Base-by-base conservation (phyloP, 345 rosid species). In the Gossypioides kirkii region DNA sequence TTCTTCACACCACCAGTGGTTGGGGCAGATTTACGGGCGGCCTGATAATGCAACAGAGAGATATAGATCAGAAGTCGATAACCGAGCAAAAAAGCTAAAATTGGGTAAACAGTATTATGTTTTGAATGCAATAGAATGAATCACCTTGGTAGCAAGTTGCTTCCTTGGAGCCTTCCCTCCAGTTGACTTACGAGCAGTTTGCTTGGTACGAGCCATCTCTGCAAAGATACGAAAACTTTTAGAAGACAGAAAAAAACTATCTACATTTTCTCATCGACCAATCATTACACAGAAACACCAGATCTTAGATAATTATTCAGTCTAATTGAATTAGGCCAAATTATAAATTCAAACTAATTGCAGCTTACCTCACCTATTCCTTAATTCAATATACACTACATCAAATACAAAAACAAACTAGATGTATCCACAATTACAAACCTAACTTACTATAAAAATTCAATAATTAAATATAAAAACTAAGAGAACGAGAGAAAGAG, bases 91-190 rank as follows among this genome's bases (percentile, higher is more conserved):
- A 10, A 50, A 8, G 0, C 23, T 36, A 8, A 3, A 3, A 36
- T 3, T 3, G 6, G 20, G 1, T 22, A 3, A 10, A 42, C 8
- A 8, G 7, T 1, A 13, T 1, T 0, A 52, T 0, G 3, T 12
- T 2, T 18, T 2, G 20, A 14, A 66, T 1, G 56, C 13, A 23
- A 8, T 1, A 18, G 3, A 8, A 18, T 0, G 23, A 10, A 54
- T 26, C 1, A 89, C 96, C 96, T 92, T 92, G 47, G 98, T 92
- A 61, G 98, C 98, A 1, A 92, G 94, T 73, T 92, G 98, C 90
- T 92, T 92, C 90, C 96, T 90, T 0, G 98, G 98, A 2, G 98
- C 98, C 88, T 92, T 92, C 55, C 98, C 98, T 81, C 98, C 98
- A 0, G 98, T 92, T 3, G 98, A 92, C 79, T 92, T 92, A 71